Percentiles rank a stretch among this genome's conserved stretches.
Evolutionary conservation across 2,329 filamentous ascomycete genomes (phyloP).

Genomic region (Cucurbitaria berberidis): DNA sequence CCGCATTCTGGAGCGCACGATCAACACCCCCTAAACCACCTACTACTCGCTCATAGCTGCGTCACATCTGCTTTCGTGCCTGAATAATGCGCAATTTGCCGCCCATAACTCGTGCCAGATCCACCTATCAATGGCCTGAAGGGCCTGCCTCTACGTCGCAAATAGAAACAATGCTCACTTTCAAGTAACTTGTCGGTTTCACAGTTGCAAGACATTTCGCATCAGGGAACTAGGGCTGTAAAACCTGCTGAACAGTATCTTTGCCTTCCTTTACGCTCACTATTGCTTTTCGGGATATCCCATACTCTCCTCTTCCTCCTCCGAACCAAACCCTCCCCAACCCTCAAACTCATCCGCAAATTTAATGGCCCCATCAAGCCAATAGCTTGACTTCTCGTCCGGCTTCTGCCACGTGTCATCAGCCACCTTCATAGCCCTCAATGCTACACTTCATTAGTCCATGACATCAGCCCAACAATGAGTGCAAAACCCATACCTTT

Average conservation of each 20-base stretch:
- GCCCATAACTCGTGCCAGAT: not conserved
- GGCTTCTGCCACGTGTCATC: conserved; percentile 70
- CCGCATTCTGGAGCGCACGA: not conserved
- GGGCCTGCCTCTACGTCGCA: not conserved
- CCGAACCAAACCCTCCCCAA: conserved; percentile 62
- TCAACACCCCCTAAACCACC: not conserved
- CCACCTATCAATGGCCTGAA: not conserved
- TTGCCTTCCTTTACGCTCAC: not conserved
- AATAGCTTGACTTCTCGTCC: conserved; percentile 66
- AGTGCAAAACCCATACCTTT: conserved; percentile 64
- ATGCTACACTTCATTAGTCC: conserved; percentile 53
- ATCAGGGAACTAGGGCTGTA: not conserved
- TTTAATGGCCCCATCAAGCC: conserved; percentile 71
- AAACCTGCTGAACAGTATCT: not conserved
- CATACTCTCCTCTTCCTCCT: conserved; percentile 30
- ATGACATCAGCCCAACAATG: not conserved
- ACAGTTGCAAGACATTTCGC: not conserved
- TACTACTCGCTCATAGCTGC: not conserved
- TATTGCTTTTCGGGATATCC: conserved; percentile 24
- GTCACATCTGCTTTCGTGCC: not conserved
- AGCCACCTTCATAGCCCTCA: conserved; percentile 77
- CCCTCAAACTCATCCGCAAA: conserved; percentile 76
- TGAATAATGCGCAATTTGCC: not conserved
- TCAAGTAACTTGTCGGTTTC: not conserved
- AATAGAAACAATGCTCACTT: not conserved